A percentile compares a stretch with the other conserved stretches of the same genome.
Conservation (phyloP, 1,139 yeast species). For the Zygosaccharomyces pseudobailii region DNA sequence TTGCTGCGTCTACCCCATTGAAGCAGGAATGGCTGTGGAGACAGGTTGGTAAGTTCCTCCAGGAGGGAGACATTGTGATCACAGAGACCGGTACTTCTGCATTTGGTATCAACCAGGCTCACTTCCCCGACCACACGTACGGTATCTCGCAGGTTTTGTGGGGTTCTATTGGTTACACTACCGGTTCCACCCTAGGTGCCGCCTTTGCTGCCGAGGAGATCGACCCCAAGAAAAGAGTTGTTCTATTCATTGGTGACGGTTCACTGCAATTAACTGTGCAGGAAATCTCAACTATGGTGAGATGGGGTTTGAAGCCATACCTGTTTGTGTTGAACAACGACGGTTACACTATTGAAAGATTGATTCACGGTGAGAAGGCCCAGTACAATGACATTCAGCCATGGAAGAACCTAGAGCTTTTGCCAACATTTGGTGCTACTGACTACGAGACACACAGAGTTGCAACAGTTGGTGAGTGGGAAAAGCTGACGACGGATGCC, state of each 20-base stretch:
- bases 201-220: constrained; percentile 77
- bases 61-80: constrained; percentile 73
- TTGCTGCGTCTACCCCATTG: constrained; percentile 39
- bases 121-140: constrained; percentile 65
- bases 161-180: constrained; percentile 88
- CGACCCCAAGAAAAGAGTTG: constrained; percentile 64
- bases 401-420: constrained; percentile 69
- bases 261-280: constrained; percentile 84
- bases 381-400: constrained; percentile 75
- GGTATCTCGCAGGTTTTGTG: constrained; percentile 87
- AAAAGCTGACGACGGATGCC: constrained; percentile 49
- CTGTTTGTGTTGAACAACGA: constrained; percentile 77
- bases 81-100: constrained; percentile 91
- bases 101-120: constrained; percentile 75
- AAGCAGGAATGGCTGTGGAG: constrained; percentile 84
- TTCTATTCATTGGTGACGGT: constrained; percentile 85
- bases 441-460: constrained; percentile 48
- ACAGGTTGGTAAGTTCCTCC: constrained; percentile 65
- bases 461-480: constrained; percentile 62
- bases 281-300: constrained; percentile 78
- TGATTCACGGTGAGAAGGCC: constrained; percentile 78
- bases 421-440: constrained; percentile 69
- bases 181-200: constrained; percentile 83
- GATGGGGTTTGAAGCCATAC: constrained; percentile 77
- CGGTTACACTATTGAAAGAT: constrained; percentile 86